phyloP scores from a whole-genome alignment of 305 asterid genomes.

The Rubia peregrina region DNA sequence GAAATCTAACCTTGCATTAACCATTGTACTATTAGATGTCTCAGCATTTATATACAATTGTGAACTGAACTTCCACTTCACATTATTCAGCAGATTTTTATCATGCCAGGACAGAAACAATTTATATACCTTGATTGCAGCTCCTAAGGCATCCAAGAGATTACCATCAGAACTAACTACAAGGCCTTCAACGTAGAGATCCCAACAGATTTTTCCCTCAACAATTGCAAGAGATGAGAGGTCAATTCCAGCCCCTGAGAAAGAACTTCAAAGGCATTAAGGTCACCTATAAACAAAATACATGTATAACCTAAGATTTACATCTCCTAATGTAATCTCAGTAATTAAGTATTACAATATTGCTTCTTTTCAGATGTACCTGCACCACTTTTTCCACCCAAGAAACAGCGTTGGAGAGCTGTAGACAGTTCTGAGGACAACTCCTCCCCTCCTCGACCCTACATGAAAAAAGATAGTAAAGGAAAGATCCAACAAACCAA shows the following conservation, averaged over 20 bases:
- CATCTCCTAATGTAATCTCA: not conserved
- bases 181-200: constrained; percentile 81
- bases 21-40: not conserved
- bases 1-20: not conserved
- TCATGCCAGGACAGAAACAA: constrained; percentile 8
- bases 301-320: not conserved
- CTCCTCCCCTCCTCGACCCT: constrained; percentile 94
- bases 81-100: not conserved
- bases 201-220: constrained; percentile 90
- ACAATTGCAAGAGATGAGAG: constrained; percentile 67
- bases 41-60: not conserved
- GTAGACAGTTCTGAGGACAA: constrained; percentile 70
- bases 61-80: not conserved
- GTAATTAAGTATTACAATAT: not conserved
- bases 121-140: constrained; percentile 68
- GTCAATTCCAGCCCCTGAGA: constrained; percentile 80
- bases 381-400: constrained; percentile 93
- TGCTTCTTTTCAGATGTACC: constrained; percentile 30
- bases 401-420: constrained; percentile 68
- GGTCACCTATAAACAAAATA: constrained; percentile 9
- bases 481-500: constrained; percentile 9
- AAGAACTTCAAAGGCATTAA: constrained; percentile 12
- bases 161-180: constrained; percentile 91
- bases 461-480: constrained; percentile 20
- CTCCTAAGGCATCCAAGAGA: constrained; percentile 77